phyloP scores from a whole-genome alignment of 2,329 filamentous ascomycete genomes.

The Botrytis deweyae region DNA sequence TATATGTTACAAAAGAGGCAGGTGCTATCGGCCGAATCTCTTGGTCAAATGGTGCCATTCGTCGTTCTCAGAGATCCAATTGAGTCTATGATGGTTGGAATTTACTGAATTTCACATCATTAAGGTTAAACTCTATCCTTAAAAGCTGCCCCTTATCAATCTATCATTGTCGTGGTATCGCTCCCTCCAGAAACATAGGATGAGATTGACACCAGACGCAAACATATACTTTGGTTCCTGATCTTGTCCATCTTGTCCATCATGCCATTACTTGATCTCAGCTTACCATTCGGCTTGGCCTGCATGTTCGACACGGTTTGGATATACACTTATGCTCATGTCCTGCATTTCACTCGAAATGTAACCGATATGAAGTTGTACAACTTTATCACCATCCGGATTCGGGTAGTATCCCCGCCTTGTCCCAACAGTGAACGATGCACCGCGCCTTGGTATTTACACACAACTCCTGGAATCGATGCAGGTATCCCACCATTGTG shows the following conservation, averaged over 20 bases:
- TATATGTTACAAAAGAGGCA: constrained; percentile 14
- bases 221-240: neutral
- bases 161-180: neutral
- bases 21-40: constrained; percentile 4
- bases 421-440: neutral
- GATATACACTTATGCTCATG: neutral
- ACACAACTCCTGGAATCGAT: constrained; percentile 1
- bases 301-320: neutral
- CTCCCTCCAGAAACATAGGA: neutral
- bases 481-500: constrained; percentile 2
- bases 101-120: neutral
- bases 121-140: neutral
- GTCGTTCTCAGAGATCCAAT: neutral
- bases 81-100: neutral
- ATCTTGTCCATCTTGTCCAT: neutral
- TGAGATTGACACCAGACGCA: neutral
- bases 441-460: neutral
- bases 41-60: constrained; percentile 9
- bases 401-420: constrained; percentile 4
- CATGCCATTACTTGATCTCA: neutral
- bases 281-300: neutral
- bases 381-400: neutral
- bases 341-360: constrained; percentile 3
- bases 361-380: neutral
- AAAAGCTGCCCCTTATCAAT: neutral